Evolutionary conservation across 352 stramenopile species (phyloP), one percentile per base, ranked within the genome.

Genomic region (Phytophthora ramorum): DNA sequence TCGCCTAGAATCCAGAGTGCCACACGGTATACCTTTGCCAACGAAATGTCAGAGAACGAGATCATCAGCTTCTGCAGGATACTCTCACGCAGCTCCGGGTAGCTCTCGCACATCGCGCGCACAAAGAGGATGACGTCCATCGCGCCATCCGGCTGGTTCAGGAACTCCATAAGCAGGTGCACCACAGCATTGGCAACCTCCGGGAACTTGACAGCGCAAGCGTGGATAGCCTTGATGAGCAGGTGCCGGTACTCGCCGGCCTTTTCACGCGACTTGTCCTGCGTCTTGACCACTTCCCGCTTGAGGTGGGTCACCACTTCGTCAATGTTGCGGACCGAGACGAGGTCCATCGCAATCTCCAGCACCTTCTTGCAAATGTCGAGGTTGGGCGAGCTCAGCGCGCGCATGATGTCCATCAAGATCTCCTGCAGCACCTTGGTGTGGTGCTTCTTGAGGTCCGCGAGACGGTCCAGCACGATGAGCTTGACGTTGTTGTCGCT

Each of bases 401-500:
- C 97, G 38, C 97, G 89, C 72, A 99, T 90, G 57, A 99, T 99
- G 72, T 99, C 98, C 97, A 99, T 99, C 52, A 99, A 79, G 34
- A 99, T 91, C 69, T 99, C 98, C 78, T 99, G 97, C 32, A 99
- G 68, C 63, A 99, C 90, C 84, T 99, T 99, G 22, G 88, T 92
- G 64, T 98, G 92, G 68, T 98, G 95, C 72, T 98, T 98, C 77
- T 98, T 98, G n/a, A 99, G 84, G 46, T 97, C 93, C 19, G 93
- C 93, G 12, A 99, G 85, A 4, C 97, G 92, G 68, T 99, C 97
- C 17, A 99, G 85, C 38, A 99, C 96, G 78, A 99, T 99, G 13
- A 99, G 88, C 83, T 99, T 99, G 49, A 99, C 97, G 69, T 99
- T 99, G 81, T 99, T 99, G 80, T 99, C 98, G 75, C 97, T 99